Percentiles rank a stretch among this genome's conserved stretches.
Conservation (phyloP, 768 basidiomycete species). For the Leucosporidium yakuticum region DNA sequence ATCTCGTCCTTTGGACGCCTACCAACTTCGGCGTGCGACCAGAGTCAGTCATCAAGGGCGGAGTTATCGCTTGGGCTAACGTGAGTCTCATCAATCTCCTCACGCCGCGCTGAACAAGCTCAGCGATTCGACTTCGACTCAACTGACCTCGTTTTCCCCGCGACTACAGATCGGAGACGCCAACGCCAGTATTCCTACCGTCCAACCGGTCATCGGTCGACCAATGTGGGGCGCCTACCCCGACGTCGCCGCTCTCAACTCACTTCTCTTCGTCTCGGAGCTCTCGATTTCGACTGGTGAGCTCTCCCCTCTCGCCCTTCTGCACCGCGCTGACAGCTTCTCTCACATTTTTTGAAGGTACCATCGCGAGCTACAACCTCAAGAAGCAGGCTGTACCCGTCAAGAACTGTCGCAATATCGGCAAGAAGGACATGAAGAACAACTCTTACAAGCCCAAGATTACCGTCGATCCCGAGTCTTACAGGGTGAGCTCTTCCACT, state of each 20-base stretch:
- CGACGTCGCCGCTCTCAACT: slow-evolving; percentile 72
- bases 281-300: slow-evolving; percentile 54
- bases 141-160: neutral
- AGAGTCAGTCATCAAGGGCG: slow-evolving; percentile 90
- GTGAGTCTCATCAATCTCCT: slow-evolving; percentile 47
- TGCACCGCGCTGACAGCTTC: neutral
- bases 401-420: slow-evolving; percentile 62
- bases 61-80: slow-evolving; percentile 84
- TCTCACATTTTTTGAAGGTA: slow-evolving; percentile 46
- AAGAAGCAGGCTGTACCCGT: slow-evolving; percentile 71
- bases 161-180: slow-evolving; percentile 80
- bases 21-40: slow-evolving; percentile 88
- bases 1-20: slow-evolving; percentile 92
- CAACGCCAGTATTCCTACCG: slow-evolving; percentile 90
- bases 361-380: slow-evolving; percentile 61
- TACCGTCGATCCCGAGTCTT: slow-evolving; percentile 85
- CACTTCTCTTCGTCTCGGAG: slow-evolving; percentile 77
- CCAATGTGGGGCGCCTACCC: slow-evolving; percentile 92
- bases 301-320: slow-evolving; percentile 17
- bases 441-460: slow-evolving; percentile 76
- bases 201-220: slow-evolving; percentile 76
- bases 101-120: neutral
- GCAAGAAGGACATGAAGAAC: slow-evolving; percentile 90
- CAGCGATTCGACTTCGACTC: neutral
- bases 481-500: slow-evolving; percentile 55